Conservation (phyloP, 78 protist genomes). For the Dictyostelium citrinum region DNA sequence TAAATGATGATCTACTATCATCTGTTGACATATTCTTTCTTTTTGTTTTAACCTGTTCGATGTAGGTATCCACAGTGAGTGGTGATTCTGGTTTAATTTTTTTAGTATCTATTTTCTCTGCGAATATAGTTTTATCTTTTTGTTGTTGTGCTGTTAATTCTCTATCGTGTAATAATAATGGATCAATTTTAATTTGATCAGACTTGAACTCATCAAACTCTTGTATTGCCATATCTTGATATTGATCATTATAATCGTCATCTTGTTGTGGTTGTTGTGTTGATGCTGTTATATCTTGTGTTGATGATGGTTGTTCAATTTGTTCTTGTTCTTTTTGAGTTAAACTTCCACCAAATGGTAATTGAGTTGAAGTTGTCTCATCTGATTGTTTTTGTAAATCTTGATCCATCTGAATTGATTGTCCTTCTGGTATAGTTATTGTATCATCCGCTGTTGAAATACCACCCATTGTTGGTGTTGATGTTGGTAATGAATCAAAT, state of each 20-base stretch:
- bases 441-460: background rate
- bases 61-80: conserved; percentile 2
- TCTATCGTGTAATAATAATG: background rate
- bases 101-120: background rate
- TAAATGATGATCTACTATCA: background rate
- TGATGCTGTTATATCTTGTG: background rate
- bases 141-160: background rate
- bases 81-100: conserved; percentile 11
- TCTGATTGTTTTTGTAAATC: background rate
- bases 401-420: background rate
- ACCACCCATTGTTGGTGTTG: background rate
- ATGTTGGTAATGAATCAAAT: background rate
- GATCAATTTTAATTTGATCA: background rate
- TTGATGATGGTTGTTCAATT: background rate
- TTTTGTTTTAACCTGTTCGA: conserved; percentile 21
- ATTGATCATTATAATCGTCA: background rate
- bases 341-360: background rate
- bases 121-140: background rate
- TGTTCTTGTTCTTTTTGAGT: background rate
- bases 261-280: background rate
- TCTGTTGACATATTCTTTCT: background rate
- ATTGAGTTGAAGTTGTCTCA: background rate
- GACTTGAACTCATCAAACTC: background rate
- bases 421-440: background rate
- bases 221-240: background rate